phyloP scores from a whole-genome alignment of 768 basidiomycete species.

The Lanmaoa pseudosensibilis region DNA sequence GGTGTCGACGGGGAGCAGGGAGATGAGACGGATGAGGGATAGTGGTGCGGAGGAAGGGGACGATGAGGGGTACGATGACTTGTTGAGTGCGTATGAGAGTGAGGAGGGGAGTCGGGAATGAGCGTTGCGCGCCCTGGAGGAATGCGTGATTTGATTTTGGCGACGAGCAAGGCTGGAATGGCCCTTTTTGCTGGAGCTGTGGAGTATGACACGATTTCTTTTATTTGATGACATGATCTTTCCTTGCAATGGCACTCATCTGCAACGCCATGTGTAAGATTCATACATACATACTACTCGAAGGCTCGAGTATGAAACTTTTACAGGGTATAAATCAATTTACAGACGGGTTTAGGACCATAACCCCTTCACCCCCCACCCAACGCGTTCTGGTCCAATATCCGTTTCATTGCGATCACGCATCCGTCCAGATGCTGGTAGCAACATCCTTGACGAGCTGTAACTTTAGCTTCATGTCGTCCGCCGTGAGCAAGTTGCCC shows the following conservation, averaged over 20 bases:
- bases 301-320: neutral
- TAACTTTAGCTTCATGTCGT: constrained; percentile 36
- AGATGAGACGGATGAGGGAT: constrained; percentile 43
- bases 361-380: too few species aligned
- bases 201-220: neutral
- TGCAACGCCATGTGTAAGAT: neutral
- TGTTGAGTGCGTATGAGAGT: constrained; percentile 81
- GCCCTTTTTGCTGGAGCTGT: neutral
- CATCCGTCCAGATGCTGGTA: constrained; percentile 36
- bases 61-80: constrained; percentile 71
- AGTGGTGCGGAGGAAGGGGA: constrained; percentile 78
- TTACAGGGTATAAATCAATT: neutral
- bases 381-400: neutral
- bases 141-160: neutral
- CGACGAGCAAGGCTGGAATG: neutral
- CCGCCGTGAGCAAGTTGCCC: constrained; percentile 40
- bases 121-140: neutral
- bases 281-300: neutral
- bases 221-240: neutral
- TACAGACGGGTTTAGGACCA: neutral
- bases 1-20: constrained; percentile 43
- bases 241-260: neutral
- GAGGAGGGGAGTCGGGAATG: constrained; percentile 50
- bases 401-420: neutral
- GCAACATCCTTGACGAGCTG: constrained; percentile 37